phyloP scores from a whole-genome alignment of 208 protist species.

The Leishmania gerbilli region DNA sequence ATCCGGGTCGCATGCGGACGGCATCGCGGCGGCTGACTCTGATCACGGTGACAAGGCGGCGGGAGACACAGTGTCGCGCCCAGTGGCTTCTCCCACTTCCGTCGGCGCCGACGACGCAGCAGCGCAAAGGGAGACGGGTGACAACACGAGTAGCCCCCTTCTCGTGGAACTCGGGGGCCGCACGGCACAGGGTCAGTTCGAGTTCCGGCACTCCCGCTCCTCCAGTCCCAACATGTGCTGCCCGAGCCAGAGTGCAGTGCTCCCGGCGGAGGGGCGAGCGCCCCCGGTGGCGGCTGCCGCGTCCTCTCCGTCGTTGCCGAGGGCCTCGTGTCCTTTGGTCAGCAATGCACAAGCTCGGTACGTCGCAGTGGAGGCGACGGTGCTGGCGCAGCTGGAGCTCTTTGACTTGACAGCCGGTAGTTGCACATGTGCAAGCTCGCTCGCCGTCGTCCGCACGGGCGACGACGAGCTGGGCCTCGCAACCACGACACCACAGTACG shows the following conservation, averaged over 20 bases:
- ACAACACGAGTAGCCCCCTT: not conserved
- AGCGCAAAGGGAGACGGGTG: not conserved
- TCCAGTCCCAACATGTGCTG: constrained; percentile 2
- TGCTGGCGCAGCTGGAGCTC: constrained; percentile 28
- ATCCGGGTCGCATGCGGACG: not conserved
- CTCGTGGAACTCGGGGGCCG: constrained; percentile 5
- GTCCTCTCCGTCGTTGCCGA: not conserved
- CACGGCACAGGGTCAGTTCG: constrained; percentile 30
- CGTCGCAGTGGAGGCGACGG: constrained; percentile 15
- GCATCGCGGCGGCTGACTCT: not conserved
- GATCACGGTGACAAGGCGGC: not conserved
- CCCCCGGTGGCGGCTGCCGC: not conserved
- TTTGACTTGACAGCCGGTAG: not conserved
- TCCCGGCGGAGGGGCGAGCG: too few species aligned
- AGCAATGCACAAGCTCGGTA: constrained; percentile 5
- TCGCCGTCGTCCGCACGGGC: constrained; percentile 30
- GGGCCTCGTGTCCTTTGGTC: not conserved
- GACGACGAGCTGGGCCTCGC: constrained; percentile 41
- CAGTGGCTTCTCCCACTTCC: not conserved
- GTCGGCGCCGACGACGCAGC: not conserved
- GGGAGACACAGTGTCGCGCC: not conserved
- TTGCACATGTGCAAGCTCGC: not conserved
- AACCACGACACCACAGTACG: constrained; percentile 17
- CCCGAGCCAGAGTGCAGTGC: not conserved
- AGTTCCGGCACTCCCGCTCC: constrained; percentile 18